These are phyloP conservation scores for Vigna hirtella DNA, from an alignment of 306 rosid genomes.

Conservation along the genomic window DNA sequence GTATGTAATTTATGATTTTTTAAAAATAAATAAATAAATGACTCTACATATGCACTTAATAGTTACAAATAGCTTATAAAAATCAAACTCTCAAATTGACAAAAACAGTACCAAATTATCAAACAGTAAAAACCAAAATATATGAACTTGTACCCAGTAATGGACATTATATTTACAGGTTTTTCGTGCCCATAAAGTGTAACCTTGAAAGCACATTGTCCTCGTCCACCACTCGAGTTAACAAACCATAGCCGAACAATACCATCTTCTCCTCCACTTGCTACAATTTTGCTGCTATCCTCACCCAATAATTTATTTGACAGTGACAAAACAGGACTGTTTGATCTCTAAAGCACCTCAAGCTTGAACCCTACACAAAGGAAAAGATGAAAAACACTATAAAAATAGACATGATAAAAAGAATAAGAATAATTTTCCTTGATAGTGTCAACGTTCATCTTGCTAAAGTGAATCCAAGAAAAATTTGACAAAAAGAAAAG, in stretches of 20 bases:
- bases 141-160: slow-evolving; percentile 72
- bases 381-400: slow-evolving; percentile 27
- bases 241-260: slow-evolving; percentile 91
- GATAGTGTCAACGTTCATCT: slow-evolving; percentile 12
- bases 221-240: slow-evolving; percentile 67
- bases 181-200: slow-evolving; percentile 85
- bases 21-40: no score
- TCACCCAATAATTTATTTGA: slow-evolving; percentile 83
- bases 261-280: slow-evolving; percentile 96
- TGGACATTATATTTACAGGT: slow-evolving; percentile 68
- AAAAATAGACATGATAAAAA: slow-evolving; percentile 22
- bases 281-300: slow-evolving; percentile 69
- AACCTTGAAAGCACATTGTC: slow-evolving; percentile 74
- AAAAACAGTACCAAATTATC: no score
- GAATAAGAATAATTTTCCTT: slow-evolving; percentile 4
- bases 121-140: slow-evolving; percentile 22
- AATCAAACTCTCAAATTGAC: no score
- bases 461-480: slow-evolving; percentile 20
- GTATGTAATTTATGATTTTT: no score
- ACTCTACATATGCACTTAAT: no score
- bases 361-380: slow-evolving; percentile 60
- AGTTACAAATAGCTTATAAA: no score
- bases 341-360: slow-evolving; percentile 81
- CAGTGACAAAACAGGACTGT: slow-evolving; percentile 74
- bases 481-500: slow-evolving; percentile 3